Conservation (phyloP, 2,329 filamentous ascomycete genomes). For the Pseudocercospora crystallina region DNA sequence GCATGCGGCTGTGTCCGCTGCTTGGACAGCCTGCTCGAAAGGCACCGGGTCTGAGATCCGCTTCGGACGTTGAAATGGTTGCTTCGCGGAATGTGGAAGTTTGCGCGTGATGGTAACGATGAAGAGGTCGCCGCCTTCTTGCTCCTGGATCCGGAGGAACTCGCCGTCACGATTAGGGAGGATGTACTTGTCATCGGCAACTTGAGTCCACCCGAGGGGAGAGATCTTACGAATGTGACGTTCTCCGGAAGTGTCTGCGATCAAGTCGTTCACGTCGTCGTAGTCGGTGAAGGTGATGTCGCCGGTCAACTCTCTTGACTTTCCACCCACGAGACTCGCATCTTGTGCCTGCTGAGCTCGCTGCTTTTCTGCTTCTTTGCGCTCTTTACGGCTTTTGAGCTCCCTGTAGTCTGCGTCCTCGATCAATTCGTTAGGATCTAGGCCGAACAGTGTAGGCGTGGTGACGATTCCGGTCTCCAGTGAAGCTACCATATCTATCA, state of each 20-base stretch:
- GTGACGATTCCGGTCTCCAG: slow-evolving; percentile 83
- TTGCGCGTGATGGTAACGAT: slow-evolving; percentile 45
- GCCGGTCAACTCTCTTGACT: slow-evolving; percentile 31
- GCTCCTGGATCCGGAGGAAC: slow-evolving; percentile 55
- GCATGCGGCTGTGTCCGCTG: slow-evolving; percentile 66
- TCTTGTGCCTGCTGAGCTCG: slow-evolving; percentile 38
- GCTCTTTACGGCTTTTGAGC: slow-evolving; percentile 56
- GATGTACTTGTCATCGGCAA: slow-evolving; percentile 69
- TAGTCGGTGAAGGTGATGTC: slow-evolving; percentile 84
- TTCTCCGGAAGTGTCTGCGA: slow-evolving; percentile 78
- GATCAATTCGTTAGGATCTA: slow-evolving; percentile 79
- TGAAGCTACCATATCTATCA: slow-evolving; percentile 93
- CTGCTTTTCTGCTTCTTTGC: slow-evolving; percentile 42
- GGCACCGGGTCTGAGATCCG: slow-evolving; percentile 64
- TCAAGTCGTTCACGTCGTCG: slow-evolving; percentile 84
- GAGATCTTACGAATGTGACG: slow-evolving; percentile 75
- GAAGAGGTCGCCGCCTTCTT: slow-evolving; percentile 36
- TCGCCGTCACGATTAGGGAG: slow-evolving; percentile 63
- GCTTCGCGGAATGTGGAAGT: slow-evolving; percentile 38
- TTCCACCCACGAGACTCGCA: neutral
- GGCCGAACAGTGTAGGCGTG: slow-evolving; percentile 86
- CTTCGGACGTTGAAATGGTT: slow-evolving; percentile 67
- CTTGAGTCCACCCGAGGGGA: slow-evolving; percentile 76
- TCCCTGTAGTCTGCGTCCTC: slow-evolving; percentile 63
- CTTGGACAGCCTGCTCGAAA: slow-evolving; percentile 75